Conservation (phyloP, 192 early-diverging fungal species). For the Blastocladiella britannica region DNA sequence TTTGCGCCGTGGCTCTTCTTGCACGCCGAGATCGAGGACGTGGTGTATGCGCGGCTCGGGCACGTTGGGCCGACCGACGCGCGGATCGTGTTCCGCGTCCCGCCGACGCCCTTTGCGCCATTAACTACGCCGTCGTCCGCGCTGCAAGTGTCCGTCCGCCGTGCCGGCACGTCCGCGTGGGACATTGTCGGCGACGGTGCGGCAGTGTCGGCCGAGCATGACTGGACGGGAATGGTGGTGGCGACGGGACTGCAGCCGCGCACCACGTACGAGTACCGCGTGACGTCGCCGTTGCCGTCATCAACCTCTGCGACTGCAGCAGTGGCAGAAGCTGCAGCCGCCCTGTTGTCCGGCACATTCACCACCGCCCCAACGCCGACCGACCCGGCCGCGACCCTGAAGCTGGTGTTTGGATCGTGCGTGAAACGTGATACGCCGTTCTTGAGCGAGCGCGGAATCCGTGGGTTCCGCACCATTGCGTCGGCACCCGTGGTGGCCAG, state of each 20-base stretch:
- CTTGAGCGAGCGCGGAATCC: conserved; percentile 11
- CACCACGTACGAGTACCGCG: conserved; percentile 10
- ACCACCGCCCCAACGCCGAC: conserved; percentile 6
- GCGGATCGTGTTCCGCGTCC: conserved; percentile 15
- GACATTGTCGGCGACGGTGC: conserved; percentile 12
- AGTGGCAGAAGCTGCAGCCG: neutral
- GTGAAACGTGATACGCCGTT: conserved; percentile 27
- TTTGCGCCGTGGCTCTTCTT: conserved; percentile 15
- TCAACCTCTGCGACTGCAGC: neutral
- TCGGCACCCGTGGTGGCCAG: conserved; percentile 5
- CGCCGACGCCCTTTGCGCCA: conserved; percentile 11
- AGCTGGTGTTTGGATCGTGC: conserved; percentile 23
- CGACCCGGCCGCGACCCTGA: conserved; percentile 8
- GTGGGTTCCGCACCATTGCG: conserved; percentile 15
- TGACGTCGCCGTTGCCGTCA: neutral
- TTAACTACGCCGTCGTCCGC: neutral
- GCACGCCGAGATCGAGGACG: conserved; percentile 5
- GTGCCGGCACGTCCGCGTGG: conserved; percentile 9
- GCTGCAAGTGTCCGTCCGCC: neutral
- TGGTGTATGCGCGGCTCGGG: conserved; percentile 16
- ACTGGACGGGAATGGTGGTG: conserved; percentile 10
- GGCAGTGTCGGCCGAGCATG: conserved; percentile 8
- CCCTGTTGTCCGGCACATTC: neutral
- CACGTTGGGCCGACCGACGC: conserved; percentile 18
- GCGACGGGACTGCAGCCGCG: conserved; percentile 10